phyloP scores from a whole-genome alignment of 352 stramenopile genomes.

The Phytophthora cajani region DNA sequence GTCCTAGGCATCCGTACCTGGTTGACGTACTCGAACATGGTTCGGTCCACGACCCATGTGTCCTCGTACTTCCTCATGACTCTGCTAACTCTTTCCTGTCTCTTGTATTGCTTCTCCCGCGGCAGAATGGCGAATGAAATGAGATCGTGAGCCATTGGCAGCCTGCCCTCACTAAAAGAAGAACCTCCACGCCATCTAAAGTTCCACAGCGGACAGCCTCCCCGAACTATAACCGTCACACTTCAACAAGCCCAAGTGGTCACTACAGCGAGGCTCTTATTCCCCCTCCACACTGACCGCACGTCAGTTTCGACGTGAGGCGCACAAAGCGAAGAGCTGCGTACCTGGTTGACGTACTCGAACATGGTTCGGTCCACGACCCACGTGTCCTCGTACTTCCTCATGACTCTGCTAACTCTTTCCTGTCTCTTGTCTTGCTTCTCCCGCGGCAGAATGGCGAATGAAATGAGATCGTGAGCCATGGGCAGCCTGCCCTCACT shows the following conservation, averaged over 20 bases:
- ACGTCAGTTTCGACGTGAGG: conserved; percentile 5
- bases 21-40: conserved; percentile 95
- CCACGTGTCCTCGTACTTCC: conserved; percentile 83
- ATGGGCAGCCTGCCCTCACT: conserved; percentile 8
- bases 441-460: conserved; percentile 18
- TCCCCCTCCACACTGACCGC: neutral
- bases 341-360: conserved; percentile 90
- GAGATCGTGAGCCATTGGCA: conserved; percentile 9
- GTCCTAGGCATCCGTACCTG: conserved; percentile 33
- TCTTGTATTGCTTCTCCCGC: conserved; percentile 11
- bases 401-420: conserved; percentile 27
- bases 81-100: neutral
- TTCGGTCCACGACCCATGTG: conserved; percentile 92
- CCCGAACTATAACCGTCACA: conserved; percentile 23
- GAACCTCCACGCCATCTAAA: neutral
- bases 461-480: conserved; percentile 12
- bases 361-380: conserved; percentile 96
- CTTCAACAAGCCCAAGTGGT: conserved; percentile 3
- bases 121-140: conserved; percentile 22
- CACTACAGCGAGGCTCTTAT: neutral
- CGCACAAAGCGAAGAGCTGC: neutral
- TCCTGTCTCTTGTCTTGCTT: conserved; percentile 1
- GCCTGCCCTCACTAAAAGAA: conserved; percentile 8
- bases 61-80: conserved; percentile 76
- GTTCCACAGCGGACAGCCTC: conserved; percentile 1